These are phyloP conservation scores for Haberlea rhodopensis DNA, from an alignment of 257 asterid genomes.

Conservation along the genomic window DNA sequence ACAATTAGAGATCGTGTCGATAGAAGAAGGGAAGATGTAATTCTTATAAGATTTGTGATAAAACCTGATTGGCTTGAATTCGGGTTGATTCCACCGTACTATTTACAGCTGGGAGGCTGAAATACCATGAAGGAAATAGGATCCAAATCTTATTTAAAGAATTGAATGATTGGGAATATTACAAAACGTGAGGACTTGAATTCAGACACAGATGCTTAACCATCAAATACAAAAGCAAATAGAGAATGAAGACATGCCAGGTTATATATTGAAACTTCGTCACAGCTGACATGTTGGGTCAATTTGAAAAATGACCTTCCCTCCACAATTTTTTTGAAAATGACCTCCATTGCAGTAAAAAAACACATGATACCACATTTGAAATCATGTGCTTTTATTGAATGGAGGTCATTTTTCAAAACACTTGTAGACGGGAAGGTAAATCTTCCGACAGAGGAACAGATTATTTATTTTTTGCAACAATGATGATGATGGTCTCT, in stretches of 20 bases:
- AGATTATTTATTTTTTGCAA: no score
- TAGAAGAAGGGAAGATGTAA: constrained; percentile 9
- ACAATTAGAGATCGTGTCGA: constrained; percentile 20
- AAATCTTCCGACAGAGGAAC: no score
- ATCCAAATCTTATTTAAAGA: background rate
- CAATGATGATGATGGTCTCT: background rate
- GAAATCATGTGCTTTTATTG: no score
- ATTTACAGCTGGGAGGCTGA: constrained; percentile 46
- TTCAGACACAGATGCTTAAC: background rate
- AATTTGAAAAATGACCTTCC: no score
- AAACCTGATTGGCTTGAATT: constrained; percentile 59
- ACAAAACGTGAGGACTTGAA: background rate
- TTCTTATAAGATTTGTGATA: constrained; percentile 11
- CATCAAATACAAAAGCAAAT: background rate
- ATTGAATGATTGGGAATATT: background rate
- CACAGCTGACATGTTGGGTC: no score
- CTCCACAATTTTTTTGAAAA: no score
- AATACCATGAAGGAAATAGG: constrained; percentile 20
- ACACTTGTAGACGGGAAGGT: no score
- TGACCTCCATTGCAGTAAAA: no score
- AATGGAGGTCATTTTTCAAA: no score
- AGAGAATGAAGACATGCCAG: background rate
- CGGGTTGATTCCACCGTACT: constrained; percentile 35
- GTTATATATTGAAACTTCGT: no score
- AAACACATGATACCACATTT: no score